Base-by-base conservation (phyloP, 768 basidiomycete genomes). In the Russula sp. region DNA sequence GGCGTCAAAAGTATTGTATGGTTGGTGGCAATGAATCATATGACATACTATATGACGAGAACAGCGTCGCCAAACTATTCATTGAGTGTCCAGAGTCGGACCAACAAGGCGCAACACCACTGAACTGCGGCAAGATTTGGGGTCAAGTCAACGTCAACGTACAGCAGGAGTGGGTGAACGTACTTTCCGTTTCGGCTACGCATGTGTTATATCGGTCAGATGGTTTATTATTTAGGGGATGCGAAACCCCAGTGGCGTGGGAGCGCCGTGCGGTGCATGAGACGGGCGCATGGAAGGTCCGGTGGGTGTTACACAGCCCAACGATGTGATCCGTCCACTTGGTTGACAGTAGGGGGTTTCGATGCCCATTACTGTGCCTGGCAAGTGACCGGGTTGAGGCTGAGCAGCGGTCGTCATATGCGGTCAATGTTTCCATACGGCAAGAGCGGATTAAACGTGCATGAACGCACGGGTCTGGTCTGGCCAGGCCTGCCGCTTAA, bases 271-370 rank as follows among this genome's bases (percentile, higher is more conserved):
- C 25, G 25, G 25, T 3, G 25, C 25, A 29, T 29, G 25, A 29
- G 25, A 29, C 2, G 25, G 25, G 18, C 29, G 41, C 42, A 11
- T 10, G 42, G 10, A 36, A 16, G 45, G 55, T 43, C 58, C 50
- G 58, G 42, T 59, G 22, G 22, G 7, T 18, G 11, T 59, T 22
- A 43, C 41, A 18, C 9, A 42, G 14, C 32, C 20, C 20, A 38
- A 47, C 5, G 7, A 1, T 18, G 54, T 61, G 60, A 56, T 61
- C 60, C 60, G 53, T n/a, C 53, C 53, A 53, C 25, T 29, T 42
- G 48, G 1, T 13, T 59, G 50, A 59, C 41, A 52, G 14, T 18
- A 8, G 34, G 5, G 32, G 20, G 5, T 2, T 14, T 45, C 35
- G 16, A 14, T 35, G 59, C 38, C 29, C 36, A 29, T 29, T 29